Evolutionary conservation across 2,329 filamentous ascomycete species (phyloP), one percentile per base, ranked within the genome.

Genomic region (Cordyceps farinosa): DNA sequence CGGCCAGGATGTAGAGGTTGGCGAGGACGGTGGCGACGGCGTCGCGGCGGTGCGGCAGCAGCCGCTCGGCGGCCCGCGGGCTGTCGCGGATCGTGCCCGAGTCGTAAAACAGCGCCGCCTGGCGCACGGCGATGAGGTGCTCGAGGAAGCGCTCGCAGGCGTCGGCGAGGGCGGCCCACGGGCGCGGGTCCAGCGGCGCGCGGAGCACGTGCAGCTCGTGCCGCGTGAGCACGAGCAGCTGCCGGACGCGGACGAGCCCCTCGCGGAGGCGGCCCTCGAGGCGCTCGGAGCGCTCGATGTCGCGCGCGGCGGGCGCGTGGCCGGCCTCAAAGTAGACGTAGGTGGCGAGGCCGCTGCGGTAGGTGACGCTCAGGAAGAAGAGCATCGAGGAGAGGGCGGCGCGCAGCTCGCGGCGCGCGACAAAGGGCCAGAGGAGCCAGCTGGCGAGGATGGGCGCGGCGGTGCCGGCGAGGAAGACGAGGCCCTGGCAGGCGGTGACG

Each of bases 361-460:
- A 87, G 8, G 86, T 77, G 64, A 86, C 79, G 63, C 82, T 84
- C 64, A 81, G 79, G 67, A 85, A 84, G 55, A 85, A 82, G 66
- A 87, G 75, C 82, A 84, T 86, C 2, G 79, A 76, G 0, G 83
- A 82, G 2, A 85, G 70, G 0, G 82, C 83, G 64, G 80, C 82
- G 29, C 84, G 75, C 15, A 87, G 76, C 69, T 86, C 84, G 67
- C 86, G 84, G 13, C 84, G 77, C 11, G 84, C 84, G 5, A 87
- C 78, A 65, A 87, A 87, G 2, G 84, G 84, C 84, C 84, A 87
- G 3, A 87, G 72, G 13, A 84, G 68, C 84, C 83, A 87, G 66
- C 86, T 87, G 15, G 86, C 78, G 1, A 84, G 65, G 11, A 86
- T 76, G 0, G 84, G 82, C 1, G 80, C 77, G 1, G 82, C 75